Evolutionary conservation across 768 basidiomycete species (phyloP).

Genomic region (Epithele typhae): DNA sequence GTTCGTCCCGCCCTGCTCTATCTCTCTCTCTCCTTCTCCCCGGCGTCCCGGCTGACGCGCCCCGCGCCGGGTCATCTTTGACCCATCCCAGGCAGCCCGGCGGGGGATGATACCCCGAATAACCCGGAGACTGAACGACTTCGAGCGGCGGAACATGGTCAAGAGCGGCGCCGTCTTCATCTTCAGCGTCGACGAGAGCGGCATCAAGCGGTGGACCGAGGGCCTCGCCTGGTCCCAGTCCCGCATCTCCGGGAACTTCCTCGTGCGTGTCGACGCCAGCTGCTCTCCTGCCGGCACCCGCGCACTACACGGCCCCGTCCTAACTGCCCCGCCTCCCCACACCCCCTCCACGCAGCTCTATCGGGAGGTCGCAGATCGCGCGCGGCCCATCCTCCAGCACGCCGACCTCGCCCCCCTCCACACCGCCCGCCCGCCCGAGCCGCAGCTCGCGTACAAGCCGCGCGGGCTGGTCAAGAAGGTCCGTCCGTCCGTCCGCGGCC

Average conservation of each 20-base stretch:
- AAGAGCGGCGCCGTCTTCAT: slow-evolving; percentile 71
- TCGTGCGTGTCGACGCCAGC: slow-evolving; percentile 43
- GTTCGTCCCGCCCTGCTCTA: slow-evolving; percentile 1
- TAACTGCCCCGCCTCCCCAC: too few species aligned
- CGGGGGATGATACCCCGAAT: slow-evolving; percentile 78
- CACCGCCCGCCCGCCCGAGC: slow-evolving; percentile 15
- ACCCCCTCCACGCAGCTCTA: slow-evolving; percentile 65
- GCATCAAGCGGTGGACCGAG: slow-evolving; percentile 86
- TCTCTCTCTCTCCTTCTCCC: background rate
- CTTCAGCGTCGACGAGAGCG: slow-evolving; percentile 85
- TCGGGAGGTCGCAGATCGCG: slow-evolving; percentile 71
- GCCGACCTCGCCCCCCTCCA: slow-evolving; percentile 13
- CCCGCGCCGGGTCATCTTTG: slow-evolving; percentile 2
- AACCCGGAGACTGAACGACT: slow-evolving; percentile 78
- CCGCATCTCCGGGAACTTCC: slow-evolving; percentile 79
- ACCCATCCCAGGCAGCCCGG: slow-evolving; percentile 56
- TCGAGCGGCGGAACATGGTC: slow-evolving; percentile 58
- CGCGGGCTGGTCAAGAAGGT: slow-evolving; percentile 83
- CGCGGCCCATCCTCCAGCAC: slow-evolving; percentile 36
- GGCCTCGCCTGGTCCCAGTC: slow-evolving; percentile 79
- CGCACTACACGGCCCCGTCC: background rate
- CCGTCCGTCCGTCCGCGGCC: slow-evolving; percentile 1
- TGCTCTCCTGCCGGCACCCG: background rate
- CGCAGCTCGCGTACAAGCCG: slow-evolving; percentile 23
- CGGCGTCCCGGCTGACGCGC: too few species aligned